Evolutionary conservation across 768 basidiomycete genomes (phyloP), one percentile per base, ranked within the genome.

Genomic region (Tylopilus sp.): DNA sequence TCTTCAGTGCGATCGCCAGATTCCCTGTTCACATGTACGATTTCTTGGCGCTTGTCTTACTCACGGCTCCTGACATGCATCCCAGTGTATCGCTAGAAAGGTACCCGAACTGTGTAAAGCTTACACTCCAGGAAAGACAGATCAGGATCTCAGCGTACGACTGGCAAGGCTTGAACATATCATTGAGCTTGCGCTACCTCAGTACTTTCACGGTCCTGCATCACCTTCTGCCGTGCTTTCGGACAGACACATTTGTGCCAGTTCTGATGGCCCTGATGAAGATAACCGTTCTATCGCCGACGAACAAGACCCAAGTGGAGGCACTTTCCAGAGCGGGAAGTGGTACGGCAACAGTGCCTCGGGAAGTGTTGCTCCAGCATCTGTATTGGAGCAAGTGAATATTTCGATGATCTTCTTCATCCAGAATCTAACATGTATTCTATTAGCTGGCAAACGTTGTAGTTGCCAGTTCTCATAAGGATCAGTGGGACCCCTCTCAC

Each of bases 81-180:
- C 30, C 50, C 58, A 92, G 85, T 93, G 90, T 57, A 69, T 91
- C 56, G 83, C 90, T 45, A 83, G 90, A 63, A 92, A 91, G 68
- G 88, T 93, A 0, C 90, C 90, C 26, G 88, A 91, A 52, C 73
- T 92, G 39, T 93, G 90, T 74, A 88, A 88, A 65, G 85, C 90
- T 0, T 93, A 93, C 63, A 91, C 88, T 7, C 91, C 90, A 10
- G 90, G 90, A 50, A 92, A 91, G 65, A 75, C 82, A 15, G 91
- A 92, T 68, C 86, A 90, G 63, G 89, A 93, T 68, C 71, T 93
- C 42, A 82, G 78, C 58, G 79, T 81, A 39, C 84, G 90, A 44
- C 70, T 93, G 38, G 75, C 85, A 33, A 78, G 90, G 51, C 74
- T 93, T 18, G 90, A 93, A 64, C 84, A 87, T 56, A 88, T 93